Base-by-base conservation (phyloP, 148 eudicot species). In the Heliosperma pusillum region DNA sequence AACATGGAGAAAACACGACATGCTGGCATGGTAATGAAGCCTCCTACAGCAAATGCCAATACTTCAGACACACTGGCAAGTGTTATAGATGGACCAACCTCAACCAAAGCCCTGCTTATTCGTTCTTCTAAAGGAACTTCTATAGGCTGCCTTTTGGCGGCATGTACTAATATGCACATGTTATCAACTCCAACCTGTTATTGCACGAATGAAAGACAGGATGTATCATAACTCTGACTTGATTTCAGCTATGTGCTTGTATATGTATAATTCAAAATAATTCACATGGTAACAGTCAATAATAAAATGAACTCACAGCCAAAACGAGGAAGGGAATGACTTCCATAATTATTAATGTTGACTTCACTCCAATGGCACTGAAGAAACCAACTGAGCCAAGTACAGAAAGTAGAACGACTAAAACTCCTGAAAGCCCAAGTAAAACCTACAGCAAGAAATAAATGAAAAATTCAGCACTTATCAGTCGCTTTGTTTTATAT, bases 1-100 rank as follows among this genome's bases (percentile, higher is more conserved):
- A 88, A 88, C 85, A 88, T 86, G 61, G 91, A 88, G 76, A 88
- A 88, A 71, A 86, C 89, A 60, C 91, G 86, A 79, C 91, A 88
- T 53, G 91, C 91, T 75, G 91, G 91, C 91, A 88, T 88, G 66
- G 91, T 62, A 78, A 88, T 88, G 78, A 88, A 88, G 52, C 84
- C 74, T 77, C 91, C 91, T 21, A 88, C 86, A 50, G 91, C 89
- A 84, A 88, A 88, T 74, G 91, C 91, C 78, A 88, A 60, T 40
- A 88, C 89, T 78, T 88, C 91, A 30, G 86, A 88, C 70, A 86
- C 78, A 76, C 89, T 88, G 69, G 91, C 89, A 67, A 88, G 85
- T 70, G 91, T 88, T 80, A 88, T 88, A 22, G 91, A 88, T 64
- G 89, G 91, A 77, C 91, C 91, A 40, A 86, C 91, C 80, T 86